These are phyloP conservation scores for Escovopsis sp. DNA, from an alignment of 2,329 filamentous ascomycete species.

Conservation along the genomic window DNA sequence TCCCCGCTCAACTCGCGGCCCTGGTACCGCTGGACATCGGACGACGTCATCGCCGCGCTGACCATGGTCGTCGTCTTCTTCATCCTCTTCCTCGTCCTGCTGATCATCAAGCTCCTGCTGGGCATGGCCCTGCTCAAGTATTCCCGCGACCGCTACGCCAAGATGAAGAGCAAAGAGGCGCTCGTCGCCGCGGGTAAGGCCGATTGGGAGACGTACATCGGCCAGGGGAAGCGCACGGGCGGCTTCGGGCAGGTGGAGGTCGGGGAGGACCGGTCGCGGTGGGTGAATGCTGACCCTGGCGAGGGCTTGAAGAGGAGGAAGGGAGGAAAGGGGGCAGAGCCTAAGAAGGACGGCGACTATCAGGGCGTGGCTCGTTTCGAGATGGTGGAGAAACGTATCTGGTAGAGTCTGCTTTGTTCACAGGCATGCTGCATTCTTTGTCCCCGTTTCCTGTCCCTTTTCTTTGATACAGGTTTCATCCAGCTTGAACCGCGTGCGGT, in stretches of 20 bases:
- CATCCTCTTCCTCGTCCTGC: slow-evolving; percentile 66
- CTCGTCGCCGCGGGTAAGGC: slow-evolving; percentile 28
- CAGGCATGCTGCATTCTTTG: too few relatives aligned
- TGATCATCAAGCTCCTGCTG: slow-evolving; percentile 72
- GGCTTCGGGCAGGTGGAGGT: slow-evolving; percentile 79
- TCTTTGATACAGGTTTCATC: not conserved
- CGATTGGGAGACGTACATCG: slow-evolving; percentile 44
- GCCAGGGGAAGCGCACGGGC: slow-evolving; percentile 61
- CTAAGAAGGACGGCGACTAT: slow-evolving; percentile 35
- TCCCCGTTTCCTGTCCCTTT: not conserved
- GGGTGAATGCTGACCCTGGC: slow-evolving; percentile 75
- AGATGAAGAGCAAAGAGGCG: slow-evolving; percentile 61
- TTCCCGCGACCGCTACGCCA: slow-evolving; percentile 60
- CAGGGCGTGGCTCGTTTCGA: slow-evolving; percentile 67
- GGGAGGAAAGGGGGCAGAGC: slow-evolving; percentile 39
- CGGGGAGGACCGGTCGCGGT: slow-evolving; percentile 69
- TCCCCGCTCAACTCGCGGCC: slow-evolving; percentile 23
- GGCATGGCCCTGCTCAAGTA: slow-evolving; percentile 79
- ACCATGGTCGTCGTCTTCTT: slow-evolving; percentile 85
- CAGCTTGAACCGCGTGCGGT: too few relatives aligned
- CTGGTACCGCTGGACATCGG: slow-evolving; percentile 46
- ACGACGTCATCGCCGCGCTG: slow-evolving; percentile 57
- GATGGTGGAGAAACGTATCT: slow-evolving; percentile 95
- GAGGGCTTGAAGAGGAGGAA: slow-evolving; percentile 48
- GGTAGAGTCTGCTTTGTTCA: slow-evolving; percentile 36